Evolutionary conservation across 805 yeast species (phyloP).

Genomic region (Priceomyces castillae): DNA sequence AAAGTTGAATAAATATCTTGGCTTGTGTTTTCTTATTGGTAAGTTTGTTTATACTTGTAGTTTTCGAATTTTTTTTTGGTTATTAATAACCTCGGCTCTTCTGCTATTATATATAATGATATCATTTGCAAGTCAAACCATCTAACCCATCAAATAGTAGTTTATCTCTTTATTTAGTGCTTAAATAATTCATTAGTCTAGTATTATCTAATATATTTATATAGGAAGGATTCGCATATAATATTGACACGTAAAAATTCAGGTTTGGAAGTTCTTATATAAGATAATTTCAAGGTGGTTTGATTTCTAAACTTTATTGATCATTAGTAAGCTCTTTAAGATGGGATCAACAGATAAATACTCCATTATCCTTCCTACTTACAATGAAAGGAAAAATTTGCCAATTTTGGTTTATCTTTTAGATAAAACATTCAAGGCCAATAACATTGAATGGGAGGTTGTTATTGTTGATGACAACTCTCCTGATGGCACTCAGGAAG

Average conservation of each 20-base stretch:
- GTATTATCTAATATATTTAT: too few relatives aligned
- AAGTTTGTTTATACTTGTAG: too few relatives aligned
- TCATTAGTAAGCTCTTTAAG: neutral
- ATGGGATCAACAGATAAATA: slow-evolving; percentile 43
- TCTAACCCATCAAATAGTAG: too few relatives aligned
- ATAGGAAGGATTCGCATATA: neutral
- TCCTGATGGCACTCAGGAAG: slow-evolving; percentile 78
- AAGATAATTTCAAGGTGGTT: too few relatives aligned
- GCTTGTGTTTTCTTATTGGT: too few relatives aligned
- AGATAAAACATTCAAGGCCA: slow-evolving; percentile 61
- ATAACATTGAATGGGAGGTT: slow-evolving; percentile 68
- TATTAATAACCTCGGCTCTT: too few relatives aligned
- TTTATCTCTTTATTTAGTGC: too few relatives aligned
- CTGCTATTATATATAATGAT: too few relatives aligned
- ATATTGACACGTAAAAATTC: neutral
- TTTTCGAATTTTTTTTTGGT: too few relatives aligned
- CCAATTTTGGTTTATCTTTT: slow-evolving; percentile 70
- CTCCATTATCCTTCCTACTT: slow-evolving; percentile 74
- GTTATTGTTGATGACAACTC: slow-evolving; percentile 76
- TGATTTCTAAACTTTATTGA: neutral
- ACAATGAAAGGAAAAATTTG: slow-evolving; percentile 62
- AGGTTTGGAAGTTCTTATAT: neutral
- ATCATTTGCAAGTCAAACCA: too few relatives aligned
- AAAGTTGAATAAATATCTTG: neutral
- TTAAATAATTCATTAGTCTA: too few relatives aligned